phyloP scores from a whole-genome alignment of 805 yeast genomes.

The Candida gorgasii region DNA sequence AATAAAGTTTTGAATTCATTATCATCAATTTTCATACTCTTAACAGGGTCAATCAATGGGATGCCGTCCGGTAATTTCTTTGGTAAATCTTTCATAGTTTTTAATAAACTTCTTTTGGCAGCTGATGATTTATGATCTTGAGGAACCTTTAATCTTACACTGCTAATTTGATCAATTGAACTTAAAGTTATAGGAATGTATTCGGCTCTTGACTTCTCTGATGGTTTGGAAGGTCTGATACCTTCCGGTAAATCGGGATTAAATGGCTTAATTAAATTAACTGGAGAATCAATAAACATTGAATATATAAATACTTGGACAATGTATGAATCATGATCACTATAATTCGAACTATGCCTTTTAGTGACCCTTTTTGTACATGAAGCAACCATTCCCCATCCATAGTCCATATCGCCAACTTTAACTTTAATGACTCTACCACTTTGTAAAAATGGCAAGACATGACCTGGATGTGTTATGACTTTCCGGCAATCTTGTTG shows the following conservation, averaged over 20 bases:
- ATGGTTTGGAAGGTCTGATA: slow-evolving; percentile 76
- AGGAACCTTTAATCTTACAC: slow-evolving; percentile 79
- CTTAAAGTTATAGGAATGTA: slow-evolving; percentile 82
- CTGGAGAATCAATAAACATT: slow-evolving; percentile 82
- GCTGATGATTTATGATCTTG: slow-evolving; percentile 60
- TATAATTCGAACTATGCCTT: slow-evolving; percentile 54
- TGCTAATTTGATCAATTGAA: slow-evolving; percentile 73
- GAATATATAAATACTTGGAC: slow-evolving; percentile 81
- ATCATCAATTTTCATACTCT: slow-evolving; percentile 89
- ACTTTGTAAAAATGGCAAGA: slow-evolving; percentile 78
- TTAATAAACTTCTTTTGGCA: slow-evolving; percentile 62
- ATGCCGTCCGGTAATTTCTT: slow-evolving; percentile 87
- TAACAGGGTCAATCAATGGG: slow-evolving; percentile 88
- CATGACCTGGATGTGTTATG: slow-evolving; percentile 87
- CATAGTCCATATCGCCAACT: slow-evolving; percentile 68
- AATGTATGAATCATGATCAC: slow-evolving; percentile 88
- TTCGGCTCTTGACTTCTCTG: slow-evolving; percentile 71
- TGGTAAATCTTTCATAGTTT: slow-evolving; percentile 76
- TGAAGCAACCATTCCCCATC: slow-evolving; percentile 93
- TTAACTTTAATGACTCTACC: slow-evolving; percentile 81
- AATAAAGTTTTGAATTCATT: slow-evolving; percentile 69
- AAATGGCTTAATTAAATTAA: slow-evolving; percentile 72
- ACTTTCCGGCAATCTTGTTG: slow-evolving; percentile 76
- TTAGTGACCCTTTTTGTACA: slow-evolving; percentile 70
- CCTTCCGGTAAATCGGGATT: slow-evolving; percentile 85